These are phyloP conservation scores for Penicillium sp. DNA, from an alignment of 2,329 filamentous ascomycete genomes.

Conservation along the genomic window DNA sequence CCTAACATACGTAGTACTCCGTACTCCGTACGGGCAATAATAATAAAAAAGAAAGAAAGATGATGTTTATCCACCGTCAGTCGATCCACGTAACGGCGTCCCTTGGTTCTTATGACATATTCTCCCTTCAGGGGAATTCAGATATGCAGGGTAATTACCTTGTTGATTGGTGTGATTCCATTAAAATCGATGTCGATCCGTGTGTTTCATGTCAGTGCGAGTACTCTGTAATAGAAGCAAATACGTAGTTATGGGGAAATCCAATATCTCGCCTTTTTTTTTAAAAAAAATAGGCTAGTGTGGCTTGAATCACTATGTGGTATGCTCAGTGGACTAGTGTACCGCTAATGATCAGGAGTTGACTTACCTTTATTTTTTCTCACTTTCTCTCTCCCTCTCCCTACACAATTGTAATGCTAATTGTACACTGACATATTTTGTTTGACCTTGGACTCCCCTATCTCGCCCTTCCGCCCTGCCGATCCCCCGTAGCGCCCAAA, in stretches of 20 bases:
- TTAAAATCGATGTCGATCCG: not conserved
- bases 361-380: not conserved
- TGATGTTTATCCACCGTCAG: slow-evolving; percentile 11
- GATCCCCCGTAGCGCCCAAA: slow-evolving; percentile 20
- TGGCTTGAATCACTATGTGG: slow-evolving; percentile 4
- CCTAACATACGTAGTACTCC: not conserved
- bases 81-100: slow-evolving; percentile 1
- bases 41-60: not conserved
- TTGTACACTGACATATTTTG: not conserved
- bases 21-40: too few relatives aligned
- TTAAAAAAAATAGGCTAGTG: slow-evolving; percentile 1
- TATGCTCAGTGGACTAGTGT: slow-evolving; percentile 11
- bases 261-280: not conserved
- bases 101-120: slow-evolving; percentile 13
- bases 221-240: too few relatives aligned
- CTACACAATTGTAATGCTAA: not conserved
- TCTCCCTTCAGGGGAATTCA: slow-evolving; percentile 6
- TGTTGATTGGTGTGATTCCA: not conserved
- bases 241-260: not conserved
- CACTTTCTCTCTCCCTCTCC: not conserved
- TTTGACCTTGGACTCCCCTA: slow-evolving; percentile 10
- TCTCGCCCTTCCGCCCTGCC: slow-evolving; percentile 16
- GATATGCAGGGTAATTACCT: not conserved
- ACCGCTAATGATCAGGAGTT: slow-evolving; percentile 11
- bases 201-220: not conserved